Evolutionary conservation across 768 basidiomycete genomes (phyloP).

Genomic region (Leucosporidium creatinivorum): DNA sequence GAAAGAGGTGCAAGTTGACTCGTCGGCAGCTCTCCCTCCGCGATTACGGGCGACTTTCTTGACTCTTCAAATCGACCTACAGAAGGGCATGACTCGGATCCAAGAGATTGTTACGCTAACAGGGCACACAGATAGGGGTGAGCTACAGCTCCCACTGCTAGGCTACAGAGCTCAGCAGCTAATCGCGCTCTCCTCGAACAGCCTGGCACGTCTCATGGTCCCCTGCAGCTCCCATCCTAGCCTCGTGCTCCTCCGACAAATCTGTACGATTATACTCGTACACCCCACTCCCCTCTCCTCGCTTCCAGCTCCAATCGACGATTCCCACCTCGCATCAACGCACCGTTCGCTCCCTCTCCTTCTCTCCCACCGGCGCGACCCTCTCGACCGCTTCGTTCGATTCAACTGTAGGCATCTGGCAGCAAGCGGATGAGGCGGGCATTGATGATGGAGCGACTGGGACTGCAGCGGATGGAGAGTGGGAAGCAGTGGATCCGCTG

Average conservation of each 20-base stretch:
- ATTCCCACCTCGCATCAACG: slow-evolving; percentile 80
- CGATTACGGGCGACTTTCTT: background rate
- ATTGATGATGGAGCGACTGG: slow-evolving; percentile 47
- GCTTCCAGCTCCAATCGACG: slow-evolving; percentile 45
- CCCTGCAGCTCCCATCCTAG: slow-evolving; percentile 66
- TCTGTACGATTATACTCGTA: slow-evolving; percentile 79
- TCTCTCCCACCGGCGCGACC: slow-evolving; percentile 77
- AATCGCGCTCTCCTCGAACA: background rate
- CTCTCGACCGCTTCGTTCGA: slow-evolving; percentile 93
- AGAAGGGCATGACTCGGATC: background rate
- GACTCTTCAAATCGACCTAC: background rate
- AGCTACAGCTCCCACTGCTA: background rate
- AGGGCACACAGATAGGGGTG: slow-evolving; percentile 29
- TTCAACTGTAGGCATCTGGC: slow-evolving; percentile 85
- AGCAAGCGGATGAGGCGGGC: slow-evolving; percentile 46
- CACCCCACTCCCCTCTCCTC: slow-evolving; percentile 36
- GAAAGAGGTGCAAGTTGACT: background rate
- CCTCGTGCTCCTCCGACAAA: slow-evolving; percentile 93
- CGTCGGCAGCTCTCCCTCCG: background rate
- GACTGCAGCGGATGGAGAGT: slow-evolving; percentile 48
- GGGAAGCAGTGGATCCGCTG: slow-evolving; percentile 58
- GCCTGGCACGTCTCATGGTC: slow-evolving; percentile 90
- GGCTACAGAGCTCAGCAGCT: background rate
- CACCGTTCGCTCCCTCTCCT: slow-evolving; percentile 77
- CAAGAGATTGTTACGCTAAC: background rate